These are phyloP conservation scores for Penicillium pancosmium DNA, from an alignment of 495 filamentous ascomycete genomes.

Conservation along the genomic window DNA sequence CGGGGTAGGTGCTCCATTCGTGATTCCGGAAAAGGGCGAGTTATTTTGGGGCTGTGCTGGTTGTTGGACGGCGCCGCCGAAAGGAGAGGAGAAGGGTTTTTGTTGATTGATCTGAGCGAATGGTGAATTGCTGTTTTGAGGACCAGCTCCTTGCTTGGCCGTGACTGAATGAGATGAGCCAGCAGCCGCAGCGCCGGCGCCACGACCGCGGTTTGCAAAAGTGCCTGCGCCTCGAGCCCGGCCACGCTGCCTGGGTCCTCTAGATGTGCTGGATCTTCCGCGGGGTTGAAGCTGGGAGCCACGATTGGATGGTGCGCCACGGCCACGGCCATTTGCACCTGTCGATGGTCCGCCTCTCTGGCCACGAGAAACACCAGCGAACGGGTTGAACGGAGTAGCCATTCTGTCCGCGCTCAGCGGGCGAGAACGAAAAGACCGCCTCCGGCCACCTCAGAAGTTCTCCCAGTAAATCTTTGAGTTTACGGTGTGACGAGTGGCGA, in stretches of 20 bases:
- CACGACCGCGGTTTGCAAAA: constrained; percentile 16
- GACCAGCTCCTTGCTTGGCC: constrained; percentile 2
- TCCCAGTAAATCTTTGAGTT: background rate
- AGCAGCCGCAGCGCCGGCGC: constrained; percentile 22
- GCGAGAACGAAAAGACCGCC: constrained; percentile 16
- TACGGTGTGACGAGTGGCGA: background rate
- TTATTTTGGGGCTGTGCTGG: constrained; percentile 5
- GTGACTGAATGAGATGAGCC: constrained; percentile 8
- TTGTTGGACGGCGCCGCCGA: constrained; percentile 19
- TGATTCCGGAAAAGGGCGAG: constrained; percentile 24
- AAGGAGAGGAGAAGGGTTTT: constrained; percentile 18
- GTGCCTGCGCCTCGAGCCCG: constrained; percentile 32
- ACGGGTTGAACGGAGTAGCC: constrained; percentile 42
- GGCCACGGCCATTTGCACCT: constrained; percentile 26
- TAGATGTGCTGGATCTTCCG: constrained; percentile 17
- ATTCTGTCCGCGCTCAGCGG: constrained; percentile 41
- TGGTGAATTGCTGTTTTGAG: constrained; percentile 27
- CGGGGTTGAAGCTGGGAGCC: constrained; percentile 27
- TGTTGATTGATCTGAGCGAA: constrained; percentile 37
- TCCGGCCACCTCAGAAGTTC: constrained; percentile 7
- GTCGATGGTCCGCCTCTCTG: constrained; percentile 29
- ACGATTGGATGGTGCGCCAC: constrained; percentile 28
- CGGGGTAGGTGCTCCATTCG: constrained; percentile 19
- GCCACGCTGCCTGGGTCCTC: constrained; percentile 25
- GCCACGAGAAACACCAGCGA: constrained; percentile 27